phyloP scores from a whole-genome alignment of 345 rosid genomes.

The Sapria himalayana region DNA sequence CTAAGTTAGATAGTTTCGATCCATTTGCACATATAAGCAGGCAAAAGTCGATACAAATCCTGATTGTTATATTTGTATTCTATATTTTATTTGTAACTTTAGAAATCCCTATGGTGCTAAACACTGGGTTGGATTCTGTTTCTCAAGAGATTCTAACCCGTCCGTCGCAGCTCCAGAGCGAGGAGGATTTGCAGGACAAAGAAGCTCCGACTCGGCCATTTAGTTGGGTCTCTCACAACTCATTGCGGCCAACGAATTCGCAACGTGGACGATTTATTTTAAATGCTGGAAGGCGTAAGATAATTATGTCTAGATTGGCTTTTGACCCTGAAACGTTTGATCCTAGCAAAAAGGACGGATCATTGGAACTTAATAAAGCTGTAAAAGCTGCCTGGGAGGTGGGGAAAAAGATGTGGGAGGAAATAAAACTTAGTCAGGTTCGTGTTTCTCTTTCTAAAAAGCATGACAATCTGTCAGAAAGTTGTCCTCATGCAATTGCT shows the following conservation, averaged over 20 bases:
- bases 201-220: slow-evolving; percentile 41
- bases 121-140: slow-evolving; percentile 22
- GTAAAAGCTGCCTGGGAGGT: slow-evolving; percentile 58
- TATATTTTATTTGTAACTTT: slow-evolving; percentile 42
- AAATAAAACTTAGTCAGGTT: slow-evolving; percentile 29
- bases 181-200: slow-evolving; percentile 18
- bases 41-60: slow-evolving; percentile 50
- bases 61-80: slow-evolving; percentile 29
- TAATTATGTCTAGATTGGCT: slow-evolving; percentile 29
- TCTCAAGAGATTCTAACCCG: slow-evolving; percentile 29
- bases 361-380: slow-evolving; percentile 51
- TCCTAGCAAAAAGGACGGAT: slow-evolving; percentile 32
- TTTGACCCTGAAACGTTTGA: slow-evolving; percentile 38
- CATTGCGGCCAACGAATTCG: slow-evolving; percentile 13
- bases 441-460: slow-evolving; percentile 3
- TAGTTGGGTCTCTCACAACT: slow-evolving; percentile 20
- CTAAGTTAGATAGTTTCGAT: slow-evolving; percentile 24
- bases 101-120: slow-evolving; percentile 65
- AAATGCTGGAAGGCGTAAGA: slow-evolving; percentile 3
- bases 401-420: slow-evolving; percentile 55
- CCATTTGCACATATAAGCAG: slow-evolving; percentile 23
- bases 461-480: slow-evolving; percentile 19
- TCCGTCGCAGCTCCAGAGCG: slow-evolving; percentile 27
- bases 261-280: slow-evolving; percentile 1
- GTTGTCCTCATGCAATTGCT: slow-evolving; percentile 48